Evolutionary conservation across 2,329 filamentous ascomycete species (phyloP).

Genomic region (Cercospora berteroae): DNA sequence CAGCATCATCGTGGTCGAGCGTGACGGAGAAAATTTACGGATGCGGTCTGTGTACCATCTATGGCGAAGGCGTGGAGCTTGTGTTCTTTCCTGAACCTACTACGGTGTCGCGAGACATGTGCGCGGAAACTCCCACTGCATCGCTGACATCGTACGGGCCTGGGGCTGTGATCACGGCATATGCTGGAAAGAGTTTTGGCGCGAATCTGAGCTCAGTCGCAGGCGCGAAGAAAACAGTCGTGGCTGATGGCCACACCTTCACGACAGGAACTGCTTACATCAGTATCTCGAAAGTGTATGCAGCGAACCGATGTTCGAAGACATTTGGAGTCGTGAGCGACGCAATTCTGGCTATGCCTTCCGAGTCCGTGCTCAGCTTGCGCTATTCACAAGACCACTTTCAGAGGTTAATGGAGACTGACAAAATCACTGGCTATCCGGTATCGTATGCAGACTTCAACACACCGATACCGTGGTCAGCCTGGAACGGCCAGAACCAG

Average conservation of each 20-base stretch:
- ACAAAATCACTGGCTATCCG: slow-evolving; percentile 32
- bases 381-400: slow-evolving; percentile 34
- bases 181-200: slow-evolving; percentile 26
- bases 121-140: slow-evolving; percentile 30
- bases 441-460: slow-evolving; percentile 35
- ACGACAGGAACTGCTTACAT: slow-evolving; percentile 35
- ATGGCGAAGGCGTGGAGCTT: slow-evolving; percentile 33
- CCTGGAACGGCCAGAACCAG: slow-evolving; percentile 30
- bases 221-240: slow-evolving; percentile 17
- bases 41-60: slow-evolving; percentile 36
- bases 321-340: slow-evolving; percentile 26
- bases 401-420: slow-evolving; percentile 26
- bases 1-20: slow-evolving; percentile 14
- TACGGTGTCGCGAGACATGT: slow-evolving; percentile 30
- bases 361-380: slow-evolving; percentile 31
- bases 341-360: slow-evolving; percentile 33
- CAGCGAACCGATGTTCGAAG: slow-evolving; percentile 29
- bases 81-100: slow-evolving; percentile 33
- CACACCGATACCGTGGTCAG: slow-evolving; percentile 32
- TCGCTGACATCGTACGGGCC: slow-evolving; percentile 29
- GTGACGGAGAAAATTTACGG: slow-evolving; percentile 25
- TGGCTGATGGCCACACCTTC: slow-evolving; percentile 30
- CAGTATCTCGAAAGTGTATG: slow-evolving; percentile 31
- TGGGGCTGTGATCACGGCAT: slow-evolving; percentile 29
- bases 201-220: slow-evolving; percentile 3